Evolutionary conservation across 2,329 filamentous ascomycete genomes (phyloP).

Genomic region (Colletotrichum liriopes): DNA sequence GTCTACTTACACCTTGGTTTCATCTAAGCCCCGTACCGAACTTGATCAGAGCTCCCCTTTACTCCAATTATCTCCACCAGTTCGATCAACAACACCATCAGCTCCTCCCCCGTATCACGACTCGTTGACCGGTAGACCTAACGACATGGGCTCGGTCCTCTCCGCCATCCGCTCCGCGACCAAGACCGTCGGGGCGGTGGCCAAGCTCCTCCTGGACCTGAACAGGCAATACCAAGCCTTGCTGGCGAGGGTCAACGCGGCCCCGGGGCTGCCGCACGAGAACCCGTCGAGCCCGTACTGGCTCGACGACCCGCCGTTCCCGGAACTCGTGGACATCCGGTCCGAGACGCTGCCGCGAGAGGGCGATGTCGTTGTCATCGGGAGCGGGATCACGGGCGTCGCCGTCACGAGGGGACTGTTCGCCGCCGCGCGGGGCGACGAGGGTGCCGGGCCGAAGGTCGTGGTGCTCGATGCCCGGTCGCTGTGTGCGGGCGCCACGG

Average conservation of each 20-base stretch:
- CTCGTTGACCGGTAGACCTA: neutral
- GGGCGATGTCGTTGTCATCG: slow-evolving; percentile 67
- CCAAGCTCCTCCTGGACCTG: slow-evolving; percentile 48
- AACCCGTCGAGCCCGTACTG: slow-evolving; percentile 63
- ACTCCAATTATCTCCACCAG: neutral
- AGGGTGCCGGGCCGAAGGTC: slow-evolving; percentile 47
- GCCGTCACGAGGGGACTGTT: slow-evolving; percentile 52
- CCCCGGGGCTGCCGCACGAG: slow-evolving; percentile 59
- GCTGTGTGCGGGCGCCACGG: slow-evolving; percentile 67
- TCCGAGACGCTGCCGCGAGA: slow-evolving; percentile 53
- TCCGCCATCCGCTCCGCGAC: slow-evolving; percentile 48
- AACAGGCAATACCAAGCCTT: slow-evolving; percentile 49
- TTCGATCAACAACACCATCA: neutral
- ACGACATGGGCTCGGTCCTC: slow-evolving; percentile 53
- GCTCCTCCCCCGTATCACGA: neutral
- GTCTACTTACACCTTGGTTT: neutral
- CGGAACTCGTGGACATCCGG: slow-evolving; percentile 55
- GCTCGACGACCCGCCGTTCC: slow-evolving; percentile 61
- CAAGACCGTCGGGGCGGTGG: slow-evolving; percentile 46
- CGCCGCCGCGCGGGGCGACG: slow-evolving; percentile 22
- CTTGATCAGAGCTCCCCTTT: neutral
- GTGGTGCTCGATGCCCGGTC: slow-evolving; percentile 67
- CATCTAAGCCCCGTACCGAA: neutral
- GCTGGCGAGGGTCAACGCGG: slow-evolving; percentile 49
- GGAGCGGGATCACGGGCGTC: slow-evolving; percentile 68